Base-by-base conservation (phyloP, 2,329 filamentous ascomycete species). In the Diaporthe vexans region DNA sequence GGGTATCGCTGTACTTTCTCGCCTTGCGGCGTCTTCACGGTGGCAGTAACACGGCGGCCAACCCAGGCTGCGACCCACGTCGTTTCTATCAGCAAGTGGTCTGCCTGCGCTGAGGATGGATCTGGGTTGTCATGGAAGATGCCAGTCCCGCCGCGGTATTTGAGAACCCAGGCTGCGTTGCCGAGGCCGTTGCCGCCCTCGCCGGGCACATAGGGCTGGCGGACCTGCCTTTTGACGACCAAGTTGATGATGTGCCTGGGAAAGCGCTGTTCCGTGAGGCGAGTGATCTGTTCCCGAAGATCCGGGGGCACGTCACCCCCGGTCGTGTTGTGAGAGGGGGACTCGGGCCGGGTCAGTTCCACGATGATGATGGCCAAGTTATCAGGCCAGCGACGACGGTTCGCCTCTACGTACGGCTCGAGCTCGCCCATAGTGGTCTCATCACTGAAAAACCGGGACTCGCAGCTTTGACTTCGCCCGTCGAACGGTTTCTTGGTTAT, bases 31-130 rank as follows among this genome's bases (percentile, higher is more conserved):
- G 8, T 9, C 13, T 40, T 13, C 15, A 10, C 56, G 15, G 15
- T 33, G 33, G n/a, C 35, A n/a, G 1, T 4, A 10, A 26, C 58
- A n/a, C 15, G 24, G 15, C 24, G 15, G 40, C 58, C 24, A 4
- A 63, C 58, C 58, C 58, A 63, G 37, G 17, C 58, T n/a, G 13
- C 58, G 17, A 63, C 29, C 37, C 58, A 63, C 24, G 58, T 63
- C 58, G n/a, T 43, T 24, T 46, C 58, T 7, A 0, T 46, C 8
- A 61, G 24, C 37, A 63, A 19, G 9, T 46, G 3, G 5, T 21
- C 19, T 7, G n/a, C 15, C 15, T 46, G 24, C 3, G 19, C 3
- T 7, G 58, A 29, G 37, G 7, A 2, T 2, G 58, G n/a, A 1
- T 19, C 6, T n/a, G 58, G 37, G 58, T 43, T 8, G 0, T 29